These are phyloP conservation scores for Talaromyces nanjingensis DNA, from an alignment of 495 filamentous ascomycete genomes.

Conservation along the genomic window DNA sequence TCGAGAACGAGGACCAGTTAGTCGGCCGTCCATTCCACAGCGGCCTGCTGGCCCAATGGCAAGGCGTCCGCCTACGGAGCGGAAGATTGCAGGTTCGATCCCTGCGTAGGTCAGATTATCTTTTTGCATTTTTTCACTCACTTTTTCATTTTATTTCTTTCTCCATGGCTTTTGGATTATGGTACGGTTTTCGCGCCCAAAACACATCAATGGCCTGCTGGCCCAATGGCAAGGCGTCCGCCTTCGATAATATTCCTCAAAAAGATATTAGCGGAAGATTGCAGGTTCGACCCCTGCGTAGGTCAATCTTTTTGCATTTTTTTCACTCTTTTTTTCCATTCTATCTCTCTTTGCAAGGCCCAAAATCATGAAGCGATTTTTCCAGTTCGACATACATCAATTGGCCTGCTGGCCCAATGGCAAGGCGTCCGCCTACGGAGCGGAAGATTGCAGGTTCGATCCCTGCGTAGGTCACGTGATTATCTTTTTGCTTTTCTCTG, in stretches of 20 bases:
- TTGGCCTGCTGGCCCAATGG: slow-evolving; percentile 3
- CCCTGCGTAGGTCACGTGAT: slow-evolving; percentile 19
- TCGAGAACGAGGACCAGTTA: not conserved
- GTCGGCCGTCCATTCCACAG: not conserved
- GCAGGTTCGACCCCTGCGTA: slow-evolving; percentile 25
- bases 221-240: slow-evolving; percentile 6
- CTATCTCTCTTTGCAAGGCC: not conserved
- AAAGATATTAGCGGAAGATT: slow-evolving; percentile 13
- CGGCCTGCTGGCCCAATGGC: slow-evolving; percentile 4
- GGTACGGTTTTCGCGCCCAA: not conserved
- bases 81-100: slow-evolving; percentile 26
- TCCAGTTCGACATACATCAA: not conserved
- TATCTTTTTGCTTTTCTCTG: not conserved
- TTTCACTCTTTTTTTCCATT: not conserved
- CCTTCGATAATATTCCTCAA: not conserved
- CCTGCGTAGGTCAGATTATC: slow-evolving; percentile 18
- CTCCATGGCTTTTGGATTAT: not conserved
- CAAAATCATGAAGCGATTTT: not conserved
- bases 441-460: slow-evolving; percentile 25
- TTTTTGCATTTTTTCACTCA: not conserved
- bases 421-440: slow-evolving; percentile 7
- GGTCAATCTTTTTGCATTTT: slow-evolving; percentile 9
- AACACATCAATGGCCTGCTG: not conserved
- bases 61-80: slow-evolving; percentile 7
- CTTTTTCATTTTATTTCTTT: not conserved